Evolutionary conservation across 306 rosid species (phyloP).

Genomic region (Cyclanthera cordifolia): DNA sequence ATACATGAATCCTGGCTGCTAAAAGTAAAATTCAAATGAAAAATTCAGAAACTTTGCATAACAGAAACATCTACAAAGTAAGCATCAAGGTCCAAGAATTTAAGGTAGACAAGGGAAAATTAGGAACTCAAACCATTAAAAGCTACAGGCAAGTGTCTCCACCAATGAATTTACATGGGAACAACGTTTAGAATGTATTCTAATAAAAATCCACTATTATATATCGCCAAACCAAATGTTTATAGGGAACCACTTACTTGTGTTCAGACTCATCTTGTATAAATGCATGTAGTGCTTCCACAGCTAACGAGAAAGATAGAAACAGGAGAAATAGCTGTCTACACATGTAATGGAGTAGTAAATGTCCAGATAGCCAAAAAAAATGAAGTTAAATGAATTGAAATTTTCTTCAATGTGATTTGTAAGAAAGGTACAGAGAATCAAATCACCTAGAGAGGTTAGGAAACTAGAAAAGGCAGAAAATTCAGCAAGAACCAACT

Average conservation of each 20-base stretch:
- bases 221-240: constrained; percentile 3
- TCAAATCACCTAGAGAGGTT: constrained; percentile 1
- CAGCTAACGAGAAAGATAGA: constrained; percentile 92
- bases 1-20: not conserved
- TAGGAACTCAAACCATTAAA: not conserved
- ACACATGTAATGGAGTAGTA: constrained; percentile 51
- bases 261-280: constrained; percentile 99
- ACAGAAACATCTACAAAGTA: not conserved
- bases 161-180: not conserved
- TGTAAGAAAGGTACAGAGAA: not conserved
- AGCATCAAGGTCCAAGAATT: not conserved
- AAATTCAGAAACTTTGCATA: not conserved
- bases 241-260: constrained; percentile 58
- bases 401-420: not conserved
- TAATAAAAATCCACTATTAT: not conserved
- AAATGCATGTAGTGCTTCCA: constrained; percentile 95
- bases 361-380: constrained; percentile 18
- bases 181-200: not conserved
- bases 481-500: not conserved
- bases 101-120: not conserved
- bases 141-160: not conserved
- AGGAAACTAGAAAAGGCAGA: not conserved
- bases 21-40: not conserved
- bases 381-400: not conserved
- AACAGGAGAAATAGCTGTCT: constrained; percentile 99